These are phyloP conservation scores for Thraustochytrium sp. DNA, from an alignment of 352 stramenopile species.

Conservation along the genomic window DNA sequence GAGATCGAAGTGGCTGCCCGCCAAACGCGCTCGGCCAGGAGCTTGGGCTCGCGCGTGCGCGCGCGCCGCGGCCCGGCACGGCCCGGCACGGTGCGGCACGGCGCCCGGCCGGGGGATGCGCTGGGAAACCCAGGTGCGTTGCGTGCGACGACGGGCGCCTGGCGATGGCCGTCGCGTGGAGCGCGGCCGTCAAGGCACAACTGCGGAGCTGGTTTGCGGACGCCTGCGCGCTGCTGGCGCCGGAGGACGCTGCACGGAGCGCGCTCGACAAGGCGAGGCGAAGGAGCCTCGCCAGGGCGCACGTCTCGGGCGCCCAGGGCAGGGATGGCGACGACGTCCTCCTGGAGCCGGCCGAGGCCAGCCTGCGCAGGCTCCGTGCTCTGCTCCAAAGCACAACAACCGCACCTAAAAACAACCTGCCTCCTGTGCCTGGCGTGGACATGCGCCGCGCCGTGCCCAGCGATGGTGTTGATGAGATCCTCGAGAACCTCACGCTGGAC, in stretches of 20 bases:
- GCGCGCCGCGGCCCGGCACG: too few relatives aligned
- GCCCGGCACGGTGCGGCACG: too few relatives aligned
- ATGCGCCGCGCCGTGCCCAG: neutral
- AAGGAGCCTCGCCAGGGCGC: neutral
- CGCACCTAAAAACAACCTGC: neutral
- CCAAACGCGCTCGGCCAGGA: too few relatives aligned
- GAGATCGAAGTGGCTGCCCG: too few relatives aligned
- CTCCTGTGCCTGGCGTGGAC: too few relatives aligned
- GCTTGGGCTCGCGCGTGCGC: too few relatives aligned
- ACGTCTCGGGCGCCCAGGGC: neutral
- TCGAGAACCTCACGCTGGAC: constrained; percentile 23
- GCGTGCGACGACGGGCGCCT: too few relatives aligned
- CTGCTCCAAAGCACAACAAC: neutral
- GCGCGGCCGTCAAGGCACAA: neutral
- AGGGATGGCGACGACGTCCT: neutral
- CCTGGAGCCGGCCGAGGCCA: neutral
- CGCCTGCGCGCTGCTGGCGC: neutral
- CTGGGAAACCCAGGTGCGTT: too few relatives aligned
- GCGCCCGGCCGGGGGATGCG: too few relatives aligned
- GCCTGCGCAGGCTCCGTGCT: too few relatives aligned
- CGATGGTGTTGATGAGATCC: neutral
- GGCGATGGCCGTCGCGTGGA: too few relatives aligned
- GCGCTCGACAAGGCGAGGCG: neutral
- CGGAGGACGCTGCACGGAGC: neutral
- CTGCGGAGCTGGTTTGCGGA: neutral